Base-by-base conservation (phyloP, 2,329 filamentous ascomycete species). In the Myriosclerotinia curreyana region DNA sequence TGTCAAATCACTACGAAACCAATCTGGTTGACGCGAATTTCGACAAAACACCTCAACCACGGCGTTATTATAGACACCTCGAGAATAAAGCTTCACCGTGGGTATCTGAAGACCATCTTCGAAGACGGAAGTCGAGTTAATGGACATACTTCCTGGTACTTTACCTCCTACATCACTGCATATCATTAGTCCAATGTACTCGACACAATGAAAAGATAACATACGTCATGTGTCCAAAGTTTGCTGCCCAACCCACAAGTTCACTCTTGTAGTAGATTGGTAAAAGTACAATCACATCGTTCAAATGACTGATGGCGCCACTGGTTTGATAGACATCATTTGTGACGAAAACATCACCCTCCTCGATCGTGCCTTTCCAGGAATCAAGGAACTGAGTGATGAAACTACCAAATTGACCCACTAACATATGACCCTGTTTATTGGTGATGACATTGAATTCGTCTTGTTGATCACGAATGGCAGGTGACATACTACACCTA, bases 361-460 rank as follows among this genome's bases (percentile, higher is more conserved):
- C 48, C 25, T 61, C 48, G 36, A 60, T 44, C 5, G 58, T 60
- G 2, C 58, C 58, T 60, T 60, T 53, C 59, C 59, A 61, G 3
- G 49, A 52, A 15, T 25, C 22, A 5, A 61, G 36, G 17, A 61
- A 61, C 20, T 61, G 49, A n/a, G 48, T 40, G 17, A 61, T 61
- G 14, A 61, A 52, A n/a, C 59, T 53, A 15, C 48, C 59, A 20
- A 61, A 61, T 22, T 61, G 59, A 9, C 48, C 49, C 11, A 61
- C 59, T n/a, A 61, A 20, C 59, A 61, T 61, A 34, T 53, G 25
- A 17, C 59, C 59, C 36, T 61, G 38, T 42, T 44, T 61, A n/a
- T 61, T 52, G 9, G 59, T 52, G 22, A 61, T 52, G 36, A 61
- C 59, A 61, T 61, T 61, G n/a, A 61, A 61, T 31, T 52, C 59